Percentiles rank a stretch among this genome's conserved stretches.
phyloP scores from a whole-genome alignment of 2,329 filamentous ascomycete species.

The Byssoonygena ceratinophila region DNA sequence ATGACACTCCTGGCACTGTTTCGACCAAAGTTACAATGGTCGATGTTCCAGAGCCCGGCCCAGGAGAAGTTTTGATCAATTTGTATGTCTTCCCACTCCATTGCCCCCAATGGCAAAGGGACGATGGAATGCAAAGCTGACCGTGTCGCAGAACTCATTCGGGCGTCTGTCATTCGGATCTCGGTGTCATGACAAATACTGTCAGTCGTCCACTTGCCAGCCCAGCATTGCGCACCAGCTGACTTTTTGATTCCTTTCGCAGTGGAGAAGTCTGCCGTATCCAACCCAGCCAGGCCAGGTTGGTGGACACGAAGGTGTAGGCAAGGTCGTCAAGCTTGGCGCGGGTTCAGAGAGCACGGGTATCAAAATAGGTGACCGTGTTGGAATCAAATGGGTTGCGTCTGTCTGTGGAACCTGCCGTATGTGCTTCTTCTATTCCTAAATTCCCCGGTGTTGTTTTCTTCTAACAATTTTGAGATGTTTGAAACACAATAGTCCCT shows the following conservation, averaged over 20 bases:
- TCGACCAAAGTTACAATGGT: slow-evolving; percentile 55
- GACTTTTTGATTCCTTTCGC: neutral
- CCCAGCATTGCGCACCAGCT: neutral
- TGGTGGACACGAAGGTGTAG: slow-evolving; percentile 60
- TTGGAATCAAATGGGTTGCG: slow-evolving; percentile 60
- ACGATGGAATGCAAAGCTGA: neutral
- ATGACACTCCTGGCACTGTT: slow-evolving; percentile 54
- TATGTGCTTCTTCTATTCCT: slow-evolving; percentile 20
- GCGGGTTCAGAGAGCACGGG: slow-evolving; percentile 46
- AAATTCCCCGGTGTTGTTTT: too few species aligned
- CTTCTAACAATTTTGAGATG: too few species aligned
- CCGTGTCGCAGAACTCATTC: slow-evolving; percentile 43
- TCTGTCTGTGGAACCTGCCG: slow-evolving; percentile 47
- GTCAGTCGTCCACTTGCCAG: slow-evolving; percentile 17
- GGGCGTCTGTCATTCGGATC: slow-evolving; percentile 55
- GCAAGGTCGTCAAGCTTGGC: slow-evolving; percentile 55
- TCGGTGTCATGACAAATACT: slow-evolving; percentile 45
- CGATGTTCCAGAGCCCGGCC: slow-evolving; percentile 54
- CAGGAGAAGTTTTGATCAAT: slow-evolving; percentile 53
- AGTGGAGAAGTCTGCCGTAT: slow-evolving; percentile 49
- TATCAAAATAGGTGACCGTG: slow-evolving; percentile 56
- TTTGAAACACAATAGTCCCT: slow-evolving; percentile 25
- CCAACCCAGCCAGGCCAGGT: slow-evolving; percentile 53
- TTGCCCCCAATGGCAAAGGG: too few species aligned
- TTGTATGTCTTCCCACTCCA: slow-evolving; percentile 33